These are phyloP conservation scores for Trichoderma sp. DNA, from an alignment of 2,329 filamentous ascomycete species.

Conservation along the genomic window DNA sequence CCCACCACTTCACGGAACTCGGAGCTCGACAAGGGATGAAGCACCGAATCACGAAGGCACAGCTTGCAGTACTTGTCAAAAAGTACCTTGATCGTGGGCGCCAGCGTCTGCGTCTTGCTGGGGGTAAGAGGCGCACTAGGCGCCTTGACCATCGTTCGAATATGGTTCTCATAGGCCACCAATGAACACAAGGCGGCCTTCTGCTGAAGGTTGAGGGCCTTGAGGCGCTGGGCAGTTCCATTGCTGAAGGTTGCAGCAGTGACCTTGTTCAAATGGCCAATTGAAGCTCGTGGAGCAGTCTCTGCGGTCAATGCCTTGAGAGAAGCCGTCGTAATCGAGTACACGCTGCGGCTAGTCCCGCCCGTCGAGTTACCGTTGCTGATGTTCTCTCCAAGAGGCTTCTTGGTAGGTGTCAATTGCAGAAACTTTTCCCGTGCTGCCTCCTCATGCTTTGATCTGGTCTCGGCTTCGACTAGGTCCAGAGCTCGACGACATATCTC, in stretches of 20 bases:
- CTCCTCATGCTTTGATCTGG: slow-evolving; percentile 68
- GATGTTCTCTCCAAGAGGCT: slow-evolving; percentile 74
- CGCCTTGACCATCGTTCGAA: slow-evolving; percentile 49
- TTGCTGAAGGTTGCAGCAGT: slow-evolving; percentile 89
- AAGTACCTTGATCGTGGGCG: slow-evolving; percentile 78
- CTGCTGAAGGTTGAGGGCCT: slow-evolving; percentile 89
- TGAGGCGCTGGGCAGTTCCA: slow-evolving; percentile 78
- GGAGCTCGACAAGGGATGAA: slow-evolving; percentile 84
- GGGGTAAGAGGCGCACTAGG: slow-evolving; percentile 48
- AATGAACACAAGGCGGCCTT: slow-evolving; percentile 91
- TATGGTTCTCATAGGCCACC: slow-evolving; percentile 78
- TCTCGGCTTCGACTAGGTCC: slow-evolving; percentile 84
- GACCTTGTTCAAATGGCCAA: slow-evolving; percentile 87
- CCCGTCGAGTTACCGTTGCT: slow-evolving; percentile 64
- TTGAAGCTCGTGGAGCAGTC: slow-evolving; percentile 82
- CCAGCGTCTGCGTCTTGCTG: slow-evolving; percentile 57
- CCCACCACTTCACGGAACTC: slow-evolving; percentile 93
- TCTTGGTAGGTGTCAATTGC: slow-evolving; percentile 67
- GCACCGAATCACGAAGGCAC: slow-evolving; percentile 81
- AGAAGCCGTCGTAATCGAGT: slow-evolving; percentile 51
- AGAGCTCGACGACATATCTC: slow-evolving; percentile 89
- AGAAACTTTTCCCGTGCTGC: slow-evolving; percentile 55
- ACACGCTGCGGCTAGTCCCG: slow-evolving; percentile 40
- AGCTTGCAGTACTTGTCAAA: slow-evolving; percentile 80
- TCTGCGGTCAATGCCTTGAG: slow-evolving; percentile 64